These are phyloP conservation scores for Stephania yunnanensis DNA, from an alignment of 164 flowering plant species.

Conservation along the genomic window DNA sequence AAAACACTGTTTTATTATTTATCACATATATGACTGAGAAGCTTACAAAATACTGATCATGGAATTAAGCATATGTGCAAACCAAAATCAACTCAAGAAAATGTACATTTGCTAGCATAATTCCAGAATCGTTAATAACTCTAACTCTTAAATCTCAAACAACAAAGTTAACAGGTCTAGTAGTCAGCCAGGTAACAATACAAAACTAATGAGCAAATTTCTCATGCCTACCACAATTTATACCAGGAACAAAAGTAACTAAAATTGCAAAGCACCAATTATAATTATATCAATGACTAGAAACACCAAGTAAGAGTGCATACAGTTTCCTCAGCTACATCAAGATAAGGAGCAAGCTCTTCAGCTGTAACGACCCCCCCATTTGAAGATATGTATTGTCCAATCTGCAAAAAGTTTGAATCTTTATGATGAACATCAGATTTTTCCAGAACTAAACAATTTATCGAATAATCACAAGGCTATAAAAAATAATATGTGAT, in stretches of 20 bases:
- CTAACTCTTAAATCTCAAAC: neutral
- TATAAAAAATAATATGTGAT: neutral
- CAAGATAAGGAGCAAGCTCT: constrained; percentile 98
- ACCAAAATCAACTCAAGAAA: neutral
- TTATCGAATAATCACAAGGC: neutral
- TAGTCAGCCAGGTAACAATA: neutral
- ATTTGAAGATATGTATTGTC: constrained; percentile 76
- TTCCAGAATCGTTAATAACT: neutral
- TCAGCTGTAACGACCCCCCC: constrained; percentile 95
- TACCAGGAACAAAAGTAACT: neutral
- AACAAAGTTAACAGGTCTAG: neutral
- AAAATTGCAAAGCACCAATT: neutral
- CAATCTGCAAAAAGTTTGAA: constrained; percentile 54
- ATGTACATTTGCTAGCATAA: too few species aligned
- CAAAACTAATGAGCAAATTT: neutral
- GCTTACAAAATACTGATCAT: neutral
- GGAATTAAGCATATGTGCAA: neutral
- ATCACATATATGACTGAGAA: neutral
- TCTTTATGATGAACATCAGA: neutral
- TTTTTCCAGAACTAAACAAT: neutral
- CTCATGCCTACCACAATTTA: neutral
- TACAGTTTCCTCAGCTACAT: constrained; percentile 49
- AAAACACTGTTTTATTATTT: too few species aligned
- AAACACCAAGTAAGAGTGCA: constrained; percentile 11
- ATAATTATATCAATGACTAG: neutral